Evolutionary conservation across 2,329 filamentous ascomycete species (phyloP), one percentile per base, ranked within the genome.

Genomic region (Nigrospora oryzae): DNA sequence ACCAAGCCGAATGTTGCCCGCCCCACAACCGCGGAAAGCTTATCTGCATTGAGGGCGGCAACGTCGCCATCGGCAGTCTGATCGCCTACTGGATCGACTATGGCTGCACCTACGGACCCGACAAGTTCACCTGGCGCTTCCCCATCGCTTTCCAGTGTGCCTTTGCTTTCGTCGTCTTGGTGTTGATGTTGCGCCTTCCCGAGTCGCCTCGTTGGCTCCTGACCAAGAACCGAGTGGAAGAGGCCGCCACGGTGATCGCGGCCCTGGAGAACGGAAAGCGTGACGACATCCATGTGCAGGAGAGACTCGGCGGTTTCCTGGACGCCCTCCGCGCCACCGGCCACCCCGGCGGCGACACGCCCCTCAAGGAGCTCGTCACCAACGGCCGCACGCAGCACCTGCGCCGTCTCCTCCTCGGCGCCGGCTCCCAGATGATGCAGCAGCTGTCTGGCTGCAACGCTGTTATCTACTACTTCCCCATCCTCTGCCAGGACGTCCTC

Each of bases 381-480:
- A 68, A 70, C 40, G 79, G 80, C 46, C 79, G 77, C 57, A 81
- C 76, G 0, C 80, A 84, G 60, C 77, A 83, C 53, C 74, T 82
- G 61, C 74, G 80, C 5, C 73, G 81, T 28, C 77, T 83, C 66
- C 46, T 82, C 34, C 69, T 84, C 8, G 80, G 79, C 4, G 69
- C 74, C 0, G 73, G 70, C 2, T 71, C 71, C 0, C 78, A 83
- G 60, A 70, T 82, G 51, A 77, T 82, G 69, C 79, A 83, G 57
- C 79, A 83, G 53, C 63, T 81, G 13, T 72, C 69, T 13, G 76
- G 75, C 2, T 79, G 74, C 63, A 77, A 77, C 49, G 71, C 77
- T 2, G 69, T 83, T 50, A 74, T 75, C 45, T 81, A 81, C 62
- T 83, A 81, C 58, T 76, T 75, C 19, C 77, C 77, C 0, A 76